phyloP scores from a whole-genome alignment of 257 asterid species.

The Ehretia macrophylla region DNA sequence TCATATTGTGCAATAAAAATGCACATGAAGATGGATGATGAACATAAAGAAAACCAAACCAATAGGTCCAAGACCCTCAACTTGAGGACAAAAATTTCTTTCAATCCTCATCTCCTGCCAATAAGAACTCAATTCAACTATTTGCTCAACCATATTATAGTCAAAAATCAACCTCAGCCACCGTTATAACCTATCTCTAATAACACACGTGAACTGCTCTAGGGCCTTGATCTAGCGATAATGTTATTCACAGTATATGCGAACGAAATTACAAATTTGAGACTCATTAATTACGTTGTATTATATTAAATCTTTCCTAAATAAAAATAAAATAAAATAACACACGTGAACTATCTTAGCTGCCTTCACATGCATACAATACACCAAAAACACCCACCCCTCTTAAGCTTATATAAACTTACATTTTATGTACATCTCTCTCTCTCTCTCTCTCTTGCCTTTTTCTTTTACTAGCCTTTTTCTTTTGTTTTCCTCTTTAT shows the following conservation, averaged over 20 bases:
- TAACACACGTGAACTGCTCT: conserved; percentile 17
- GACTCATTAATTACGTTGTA: no score
- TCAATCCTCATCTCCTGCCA: neutral
- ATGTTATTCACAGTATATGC: no score
- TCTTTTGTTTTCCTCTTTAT: conserved; percentile 13
- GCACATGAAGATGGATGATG: no score
- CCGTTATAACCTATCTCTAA: neutral
- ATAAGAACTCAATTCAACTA: neutral
- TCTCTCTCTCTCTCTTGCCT: conserved; percentile 14
- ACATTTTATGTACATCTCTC: neutral
- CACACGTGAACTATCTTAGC: conserved; percentile 20
- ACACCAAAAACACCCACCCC: conserved; percentile 18
- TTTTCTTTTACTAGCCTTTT: neutral
- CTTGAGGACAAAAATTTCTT: neutral
- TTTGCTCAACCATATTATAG: neutral
- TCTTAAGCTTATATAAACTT: neutral
- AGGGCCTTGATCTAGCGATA: no score
- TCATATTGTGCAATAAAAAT: no score
- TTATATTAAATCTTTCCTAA: no score
- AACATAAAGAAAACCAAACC: no score
- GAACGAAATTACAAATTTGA: no score
- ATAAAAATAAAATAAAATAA: no score
- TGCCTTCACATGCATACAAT: conserved; percentile 40
- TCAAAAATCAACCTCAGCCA: neutral
- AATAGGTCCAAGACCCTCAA: neutral